phyloP scores from a whole-genome alignment of 148 eudicot genomes.

The Oxyria digyna region DNA sequence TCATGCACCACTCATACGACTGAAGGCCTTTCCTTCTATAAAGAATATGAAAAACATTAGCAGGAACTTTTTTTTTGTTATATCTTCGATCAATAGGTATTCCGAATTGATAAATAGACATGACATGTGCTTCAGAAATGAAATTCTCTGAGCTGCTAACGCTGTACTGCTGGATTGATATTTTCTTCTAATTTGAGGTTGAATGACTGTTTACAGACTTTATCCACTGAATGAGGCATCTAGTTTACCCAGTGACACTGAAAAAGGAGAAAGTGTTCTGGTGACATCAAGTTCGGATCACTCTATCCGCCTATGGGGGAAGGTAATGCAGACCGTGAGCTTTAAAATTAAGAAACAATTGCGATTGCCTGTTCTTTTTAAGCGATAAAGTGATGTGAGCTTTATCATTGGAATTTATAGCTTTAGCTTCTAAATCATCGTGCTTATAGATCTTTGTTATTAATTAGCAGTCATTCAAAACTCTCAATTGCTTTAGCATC shows the following conservation, averaged over 20 bases:
- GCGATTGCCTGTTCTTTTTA: background rate
- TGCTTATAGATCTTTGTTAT: background rate
- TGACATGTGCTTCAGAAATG: background rate
- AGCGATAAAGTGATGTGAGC: background rate
- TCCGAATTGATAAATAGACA: background rate
- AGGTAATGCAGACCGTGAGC: conserved; percentile 28
- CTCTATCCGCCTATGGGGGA: conserved; percentile 67
- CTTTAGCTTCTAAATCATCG: background rate
- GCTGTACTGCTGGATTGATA: background rate
- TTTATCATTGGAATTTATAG: background rate
- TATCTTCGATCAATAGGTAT: background rate
- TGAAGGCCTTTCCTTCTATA: background rate
- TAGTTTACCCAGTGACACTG: conserved; percentile 26
- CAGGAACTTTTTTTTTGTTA: background rate
- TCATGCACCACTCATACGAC: background rate
- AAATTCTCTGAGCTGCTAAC: background rate
- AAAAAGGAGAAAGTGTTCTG: conserved; percentile 32
- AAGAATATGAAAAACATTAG: background rate
- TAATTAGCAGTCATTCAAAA: background rate
- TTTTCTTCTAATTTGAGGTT: background rate
- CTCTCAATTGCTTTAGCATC: background rate
- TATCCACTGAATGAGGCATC: conserved; percentile 33
- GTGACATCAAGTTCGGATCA: conserved; percentile 68
- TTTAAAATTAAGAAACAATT: background rate
- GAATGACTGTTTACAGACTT: conserved; percentile 28